Base-by-base conservation (phyloP, 192 early-diverging fungal genomes). In the Rhizophagus clarus region DNA sequence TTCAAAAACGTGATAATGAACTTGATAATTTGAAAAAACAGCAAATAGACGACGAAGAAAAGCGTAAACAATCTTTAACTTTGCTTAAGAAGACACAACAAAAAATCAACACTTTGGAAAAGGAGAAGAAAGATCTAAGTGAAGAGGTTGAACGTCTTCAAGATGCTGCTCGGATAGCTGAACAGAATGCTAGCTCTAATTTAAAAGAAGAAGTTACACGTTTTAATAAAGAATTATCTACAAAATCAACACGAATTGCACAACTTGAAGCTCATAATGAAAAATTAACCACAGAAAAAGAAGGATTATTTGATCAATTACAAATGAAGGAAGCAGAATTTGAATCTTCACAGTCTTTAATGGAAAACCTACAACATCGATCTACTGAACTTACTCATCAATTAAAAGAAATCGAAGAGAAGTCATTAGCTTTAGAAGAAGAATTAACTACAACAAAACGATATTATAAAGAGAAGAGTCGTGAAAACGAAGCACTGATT, bases 271-370 rank as follows among this genome's bases (percentile, higher is more conserved):
- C 81, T 2, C 82, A 84, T 66, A 83, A 85, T 61, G 85, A 84
- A 60, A 88, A 89, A 76, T 74, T 84, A 34, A 72, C 82, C 5
- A 83, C 87, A 24, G 83, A 85, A 74, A 88, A 86, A 79, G 84
- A 88, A 9, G 66, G 76, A 56, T 77, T 86, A 72, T 88, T 87
- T 84, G 89, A 90, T 61, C 86, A 90, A 56, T 82, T 89, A 7
- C 89, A 90, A 66, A 82, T 88, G 49, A 90, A 88, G 77, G 86
- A 88, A 60, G 89, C 89, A 14, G 88, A 90, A 79, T 88, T 88
- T 75, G 89, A 90, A 76, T 88, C 87, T 22, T 90, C 89, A 14
- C 89, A 90, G 76, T 87, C 82, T 11, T 85, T 83, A 24, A 75
- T 92, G 0, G 88, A 90, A 71, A 87, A 89, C 70, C 80, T 89